phyloP scores from a whole-genome alignment of 2,329 filamentous ascomycete genomes.

The Colletotrichum shisoi region DNA sequence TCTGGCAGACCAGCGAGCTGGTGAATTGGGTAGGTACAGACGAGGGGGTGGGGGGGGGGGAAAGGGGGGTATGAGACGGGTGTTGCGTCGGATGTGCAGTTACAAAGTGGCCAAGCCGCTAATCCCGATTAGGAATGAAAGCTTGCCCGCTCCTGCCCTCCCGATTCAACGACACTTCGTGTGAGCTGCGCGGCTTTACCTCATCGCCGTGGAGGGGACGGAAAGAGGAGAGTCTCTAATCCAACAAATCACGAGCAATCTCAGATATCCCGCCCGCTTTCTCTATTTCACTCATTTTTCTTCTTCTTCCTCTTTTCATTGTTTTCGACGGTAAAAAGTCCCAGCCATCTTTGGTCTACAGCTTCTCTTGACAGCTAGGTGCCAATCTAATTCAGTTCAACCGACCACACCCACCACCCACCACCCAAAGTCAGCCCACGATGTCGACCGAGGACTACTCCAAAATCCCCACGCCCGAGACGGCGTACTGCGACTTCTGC shows the following conservation, averaged over 20 bases:
- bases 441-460: conserved; percentile 55
- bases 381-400: too few species aligned
- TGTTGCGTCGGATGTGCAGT: neutral
- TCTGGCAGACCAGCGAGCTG: neutral
- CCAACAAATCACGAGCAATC: neutral
- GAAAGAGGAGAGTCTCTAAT: neutral
- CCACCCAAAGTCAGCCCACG: neutral
- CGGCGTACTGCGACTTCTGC: conserved; percentile 90
- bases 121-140: neutral
- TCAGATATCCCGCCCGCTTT: neutral
- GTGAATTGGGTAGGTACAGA: neutral
- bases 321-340: neutral
- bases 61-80: neutral
- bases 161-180: neutral
- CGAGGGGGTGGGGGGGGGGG: too few species aligned
- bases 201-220: neutral
- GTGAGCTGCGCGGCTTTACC: neutral
- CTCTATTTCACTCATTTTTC: neutral
- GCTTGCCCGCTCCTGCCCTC: neutral
- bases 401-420: neutral
- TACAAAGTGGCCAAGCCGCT: neutral
- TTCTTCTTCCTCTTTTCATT: too few species aligned
- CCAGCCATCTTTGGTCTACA: too few species aligned
- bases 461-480: conserved; percentile 69
- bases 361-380: neutral